phyloP scores from a whole-genome alignment of 371 early-diverging fungal species.

The Actinomortierella ambigua region DNA sequence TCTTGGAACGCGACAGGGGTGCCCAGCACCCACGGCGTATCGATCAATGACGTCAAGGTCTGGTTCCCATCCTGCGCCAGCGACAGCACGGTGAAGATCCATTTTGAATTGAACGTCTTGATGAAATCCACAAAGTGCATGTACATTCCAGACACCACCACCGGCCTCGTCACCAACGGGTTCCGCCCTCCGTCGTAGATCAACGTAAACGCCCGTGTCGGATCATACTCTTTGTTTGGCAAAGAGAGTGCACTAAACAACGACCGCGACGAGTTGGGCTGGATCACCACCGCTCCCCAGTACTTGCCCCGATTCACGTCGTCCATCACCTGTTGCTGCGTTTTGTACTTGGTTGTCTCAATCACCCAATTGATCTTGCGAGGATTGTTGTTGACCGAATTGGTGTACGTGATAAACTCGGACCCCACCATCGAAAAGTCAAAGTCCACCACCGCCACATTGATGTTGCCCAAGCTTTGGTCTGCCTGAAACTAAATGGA shows the following conservation, averaged over 20 bases:
- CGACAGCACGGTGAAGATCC: conserved; percentile 20
- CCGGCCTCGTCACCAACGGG: conserved; percentile 21
- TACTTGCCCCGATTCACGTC: conserved; percentile 33
- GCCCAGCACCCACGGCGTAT: conserved; percentile 25
- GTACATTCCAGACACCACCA: conserved; percentile 24
- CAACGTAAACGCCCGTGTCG: conserved; percentile 22
- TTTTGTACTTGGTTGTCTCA: conserved; percentile 13
- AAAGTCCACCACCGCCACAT: conserved; percentile 35
- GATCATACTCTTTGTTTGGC: conserved; percentile 17
- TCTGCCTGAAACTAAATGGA: conserved; percentile 12
- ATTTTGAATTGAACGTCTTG: conserved; percentile 14
- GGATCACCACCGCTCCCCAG: conserved; percentile 33
- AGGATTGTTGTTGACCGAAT: conserved; percentile 6
- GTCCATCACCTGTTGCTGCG: conserved; percentile 5
- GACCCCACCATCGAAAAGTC: conserved; percentile 36
- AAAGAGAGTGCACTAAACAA: conserved; percentile 28
- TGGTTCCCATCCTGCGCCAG: conserved; percentile 10
- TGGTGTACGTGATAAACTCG: conserved; percentile 29
- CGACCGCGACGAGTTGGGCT: conserved; percentile 19
- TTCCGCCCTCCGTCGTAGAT: conserved; percentile 29
- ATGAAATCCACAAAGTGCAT: conserved; percentile 26
- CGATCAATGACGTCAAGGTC: conserved; percentile 7
- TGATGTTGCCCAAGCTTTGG: conserved; percentile 17
- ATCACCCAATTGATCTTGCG: conserved; percentile 32
- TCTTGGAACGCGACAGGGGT: conserved; percentile 27